Base-by-base conservation (phyloP, 768 basidiomycete species). In the Mycena floridula region DNA sequence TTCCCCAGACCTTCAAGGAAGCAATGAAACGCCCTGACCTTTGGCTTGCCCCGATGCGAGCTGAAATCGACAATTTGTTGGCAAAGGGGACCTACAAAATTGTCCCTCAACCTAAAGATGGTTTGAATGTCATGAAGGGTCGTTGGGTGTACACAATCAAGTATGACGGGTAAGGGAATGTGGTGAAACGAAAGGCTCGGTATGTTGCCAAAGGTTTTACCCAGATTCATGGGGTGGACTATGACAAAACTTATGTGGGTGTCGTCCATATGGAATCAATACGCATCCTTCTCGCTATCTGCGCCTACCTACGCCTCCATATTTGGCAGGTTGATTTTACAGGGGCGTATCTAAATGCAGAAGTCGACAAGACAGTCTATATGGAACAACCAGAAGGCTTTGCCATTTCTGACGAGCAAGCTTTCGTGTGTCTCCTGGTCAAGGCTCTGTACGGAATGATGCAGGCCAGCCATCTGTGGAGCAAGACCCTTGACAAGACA, bases 341-440 rank as follows among this genome's bases (percentile, higher is more conserved):
- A 13, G 50, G 52, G 0, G 66, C 65, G 0, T 73, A 62, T 50
- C 59, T 73, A 1, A 64, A 53, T 43, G 49, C 48, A 18, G 44
- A 59, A 0, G 56, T 67, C 16, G 52, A 58, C 12, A 44, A 45
- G 25, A 38, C 25, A 1, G 49, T 54, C 8, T 48, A 53, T 3
- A n/a, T n/a, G n/a, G n/a, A n/a, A n/a, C n/a, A n/a, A 63, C 69
- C 42, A 70, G 61, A 49, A 64, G 69, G 61, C 28, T 54, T 23
- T n/a, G n/a, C n/a, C 50, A 57, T 16, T 61, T 23, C 5, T 6
- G 22, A 25, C 40, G 8, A 9, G n/a, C n/a, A n/a, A n/a, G n/a
- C n/a, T n/a, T n/a, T n/a, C n/a, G n/a, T n/a, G n/a, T n/a, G 7
- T 8, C n/a, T 13, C 12, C 36, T 45, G 22, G 7, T 5, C 15